Conservation (phyloP, 495 filamentous ascomycete genomes). For the Amniculicola lignicola region DNA sequence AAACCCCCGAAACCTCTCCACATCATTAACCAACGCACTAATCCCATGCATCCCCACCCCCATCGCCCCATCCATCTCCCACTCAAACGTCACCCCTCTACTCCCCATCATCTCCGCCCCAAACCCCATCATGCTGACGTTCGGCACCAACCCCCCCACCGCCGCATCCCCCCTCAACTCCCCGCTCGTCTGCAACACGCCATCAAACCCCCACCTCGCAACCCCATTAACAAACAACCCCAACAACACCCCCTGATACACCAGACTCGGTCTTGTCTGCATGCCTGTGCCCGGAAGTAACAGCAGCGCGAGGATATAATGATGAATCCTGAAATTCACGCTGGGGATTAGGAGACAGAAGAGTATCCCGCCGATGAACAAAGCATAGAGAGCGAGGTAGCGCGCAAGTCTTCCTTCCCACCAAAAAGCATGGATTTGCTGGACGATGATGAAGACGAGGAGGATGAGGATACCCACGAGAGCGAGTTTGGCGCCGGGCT, state of each 20-base stretch:
- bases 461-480: constrained; percentile 38
- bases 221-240: constrained; percentile 89
- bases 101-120: not conserved
- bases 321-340: constrained; percentile 81
- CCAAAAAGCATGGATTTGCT: constrained; percentile 41
- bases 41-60: constrained; percentile 59
- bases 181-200: constrained; percentile 73
- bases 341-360: constrained; percentile 64
- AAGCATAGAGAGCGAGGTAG: constrained; percentile 55
- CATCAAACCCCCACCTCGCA: constrained; percentile 88
- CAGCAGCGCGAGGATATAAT: constrained; percentile 86
- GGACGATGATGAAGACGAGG: constrained; percentile 38
- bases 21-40: constrained; percentile 87
- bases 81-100: no score
- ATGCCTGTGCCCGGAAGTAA: constrained; percentile 77
- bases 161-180: constrained; percentile 66
- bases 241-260: constrained; percentile 80
- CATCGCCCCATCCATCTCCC: not conserved
- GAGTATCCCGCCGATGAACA: constrained; percentile 45
- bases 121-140: constrained; percentile 39
- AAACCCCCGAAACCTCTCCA: constrained; percentile 61
- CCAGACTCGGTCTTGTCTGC: constrained; percentile 69
- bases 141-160: constrained; percentile 64
- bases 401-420: constrained; percentile 41
- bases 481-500: constrained; percentile 42